These are phyloP conservation scores for Fusarium longipes DNA, from an alignment of 2,329 filamentous ascomycete genomes.

Conservation along the genomic window DNA sequence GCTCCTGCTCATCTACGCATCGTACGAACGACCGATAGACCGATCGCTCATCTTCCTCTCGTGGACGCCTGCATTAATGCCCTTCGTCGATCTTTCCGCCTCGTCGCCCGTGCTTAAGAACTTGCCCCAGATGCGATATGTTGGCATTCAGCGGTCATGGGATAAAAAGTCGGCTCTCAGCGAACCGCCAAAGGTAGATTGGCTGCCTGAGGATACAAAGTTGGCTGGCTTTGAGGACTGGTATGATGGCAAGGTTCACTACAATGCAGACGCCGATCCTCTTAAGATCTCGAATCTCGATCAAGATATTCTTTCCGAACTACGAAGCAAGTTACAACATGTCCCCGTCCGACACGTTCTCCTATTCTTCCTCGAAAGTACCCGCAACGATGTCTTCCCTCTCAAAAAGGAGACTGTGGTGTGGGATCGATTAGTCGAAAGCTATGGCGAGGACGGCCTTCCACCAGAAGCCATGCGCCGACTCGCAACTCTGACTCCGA, in stretches of 20 bases:
- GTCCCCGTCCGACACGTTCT: constrained; percentile 57
- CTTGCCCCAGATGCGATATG: constrained; percentile 38
- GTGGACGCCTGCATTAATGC: constrained; percentile 50
- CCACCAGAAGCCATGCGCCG: constrained; percentile 48
- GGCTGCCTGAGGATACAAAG: constrained; percentile 44
- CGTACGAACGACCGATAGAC: constrained; percentile 45
- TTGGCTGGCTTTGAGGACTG: constrained; percentile 48
- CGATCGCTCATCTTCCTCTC: constrained; percentile 51
- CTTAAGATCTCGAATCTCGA: constrained; percentile 55
- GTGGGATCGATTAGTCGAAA: constrained; percentile 48
- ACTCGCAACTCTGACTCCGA: constrained; percentile 47
- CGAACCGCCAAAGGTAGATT: constrained; percentile 25
- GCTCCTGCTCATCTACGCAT: constrained; percentile 37
- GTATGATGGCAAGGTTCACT: constrained; percentile 47
- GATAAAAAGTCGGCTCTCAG: constrained; percentile 48
- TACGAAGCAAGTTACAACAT: constrained; percentile 43
- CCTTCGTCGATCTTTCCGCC: constrained; percentile 49
- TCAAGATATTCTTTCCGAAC: constrained; percentile 44
- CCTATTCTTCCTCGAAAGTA: constrained; percentile 58
- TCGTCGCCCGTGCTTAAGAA: constrained; percentile 44
- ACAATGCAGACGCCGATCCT: constrained; percentile 53
- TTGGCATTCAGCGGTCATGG: constrained; percentile 43
- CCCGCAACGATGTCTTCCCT: constrained; percentile 58
- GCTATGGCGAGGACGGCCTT: constrained; percentile 46
- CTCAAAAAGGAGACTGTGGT: constrained; percentile 55